Base-by-base conservation (phyloP, 1,284 basidiomycete genomes). In the Trametes pubescens region DNA sequence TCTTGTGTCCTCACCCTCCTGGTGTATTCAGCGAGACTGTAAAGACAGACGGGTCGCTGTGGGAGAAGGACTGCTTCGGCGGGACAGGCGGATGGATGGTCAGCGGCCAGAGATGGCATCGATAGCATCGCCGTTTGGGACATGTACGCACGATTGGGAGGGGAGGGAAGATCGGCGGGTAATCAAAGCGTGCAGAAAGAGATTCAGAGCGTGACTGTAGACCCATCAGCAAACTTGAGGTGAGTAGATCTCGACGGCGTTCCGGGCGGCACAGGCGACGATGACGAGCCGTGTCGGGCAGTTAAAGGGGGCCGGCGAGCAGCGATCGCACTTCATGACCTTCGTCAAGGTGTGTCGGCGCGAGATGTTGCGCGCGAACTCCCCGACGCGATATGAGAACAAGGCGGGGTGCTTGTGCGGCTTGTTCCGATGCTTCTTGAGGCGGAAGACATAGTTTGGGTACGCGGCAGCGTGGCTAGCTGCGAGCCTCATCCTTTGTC, bases 361-460 rank as follows among this genome's bases (percentile, higher is more conserved):
- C 2, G 51, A 60, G 35, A 61, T 59, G 54, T 65, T 64, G 24
- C 68, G 68, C 53, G 71, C 56, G 62, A 69, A 65, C 51, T 67
- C 71, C 60, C 70, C 71, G 46, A 74, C 69, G 35, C 72, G 72
- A 26, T 72, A 67, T 24, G 69, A 66, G 44, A 68, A 58, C 26
- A 63, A 9, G 21, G 59, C 67, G 51, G 65, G 58, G n/a, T 59
- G 65, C 22, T 57, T 47, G 40, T 57, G 57, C 7, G 57, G 60
- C 51, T 62, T 64, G 54, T 57, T 57, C 35, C 65, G 52, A 16
- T 64, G 64, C 37, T 69, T 62, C 53, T 65, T 65, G 3, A 89
- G 88, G n/a, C 82, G 79, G 73, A 86, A 90, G 51, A 82, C 82
- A 73, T 91, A 91, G 64, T 84, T 73, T 0, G 89, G 89, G 66